phyloP scores from a whole-genome alignment of 192 early-diverging fungal species.

The Cladochytrium replicatum region DNA sequence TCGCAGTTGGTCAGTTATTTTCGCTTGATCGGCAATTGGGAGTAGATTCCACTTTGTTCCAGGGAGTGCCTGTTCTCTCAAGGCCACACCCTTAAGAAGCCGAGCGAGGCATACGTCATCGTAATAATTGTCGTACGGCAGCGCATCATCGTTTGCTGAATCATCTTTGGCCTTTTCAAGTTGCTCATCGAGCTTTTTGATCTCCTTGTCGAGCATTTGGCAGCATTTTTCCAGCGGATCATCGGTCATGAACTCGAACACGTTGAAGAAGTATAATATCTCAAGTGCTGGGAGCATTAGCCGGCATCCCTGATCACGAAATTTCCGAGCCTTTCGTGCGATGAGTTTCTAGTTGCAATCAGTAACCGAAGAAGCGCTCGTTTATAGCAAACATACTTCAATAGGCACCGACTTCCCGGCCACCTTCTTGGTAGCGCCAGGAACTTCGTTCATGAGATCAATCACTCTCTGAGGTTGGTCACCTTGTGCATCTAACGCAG shows the following conservation, averaged over 20 bases:
- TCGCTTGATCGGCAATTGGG: neutral
- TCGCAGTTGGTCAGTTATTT: neutral
- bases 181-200: slow-evolving; percentile 32
- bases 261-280: slow-evolving; percentile 60
- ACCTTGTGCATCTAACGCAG: slow-evolving; percentile 36
- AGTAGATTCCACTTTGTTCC: slow-evolving; percentile 6
- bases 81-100: slow-evolving; percentile 54
- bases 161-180: neutral
- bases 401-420: slow-evolving; percentile 79
- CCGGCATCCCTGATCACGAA: slow-evolving; percentile 48
- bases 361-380: neutral
- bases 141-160: slow-evolving; percentile 16
- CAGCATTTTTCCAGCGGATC: slow-evolving; percentile 30
- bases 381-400: slow-evolving; percentile 38
- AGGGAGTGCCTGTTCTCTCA: slow-evolving; percentile 47
- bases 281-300: slow-evolving; percentile 70
- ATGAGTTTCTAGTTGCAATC: slow-evolving; percentile 55
- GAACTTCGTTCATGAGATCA: slow-evolving; percentile 57
- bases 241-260: slow-evolving; percentile 60
- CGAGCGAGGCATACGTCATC: slow-evolving; percentile 70
- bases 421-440: slow-evolving; percentile 57
- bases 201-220: slow-evolving; percentile 30
- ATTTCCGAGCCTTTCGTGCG: slow-evolving; percentile 71
- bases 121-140: slow-evolving; percentile 50
- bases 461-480: slow-evolving; percentile 34